Percentiles rank a stretch among this genome's conserved stretches.
These are phyloP conservation scores for Kalmanozyma brasiliensis DNA, from an alignment of 1,284 basidiomycete genomes.

Conservation along the genomic window DNA sequence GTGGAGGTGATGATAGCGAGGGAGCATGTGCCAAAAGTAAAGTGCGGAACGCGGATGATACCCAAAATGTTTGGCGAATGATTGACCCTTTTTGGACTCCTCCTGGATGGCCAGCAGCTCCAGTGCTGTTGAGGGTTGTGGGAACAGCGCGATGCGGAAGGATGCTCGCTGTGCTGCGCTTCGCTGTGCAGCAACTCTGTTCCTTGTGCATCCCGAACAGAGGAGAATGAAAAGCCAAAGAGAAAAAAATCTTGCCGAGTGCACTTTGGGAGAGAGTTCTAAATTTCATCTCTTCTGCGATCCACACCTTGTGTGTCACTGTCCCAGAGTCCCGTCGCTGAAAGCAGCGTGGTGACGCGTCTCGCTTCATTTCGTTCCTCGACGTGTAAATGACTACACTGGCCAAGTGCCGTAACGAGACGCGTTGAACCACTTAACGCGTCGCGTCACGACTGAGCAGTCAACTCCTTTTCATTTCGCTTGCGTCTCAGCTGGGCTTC, in stretches of 20 bases:
- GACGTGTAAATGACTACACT: constrained; percentile 24
- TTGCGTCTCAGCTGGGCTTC: background rate
- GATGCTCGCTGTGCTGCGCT: background rate
- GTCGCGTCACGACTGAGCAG: constrained; percentile 13
- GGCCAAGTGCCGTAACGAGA: constrained; percentile 12
- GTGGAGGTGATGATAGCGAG: constrained; percentile 43
- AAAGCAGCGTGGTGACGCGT: constrained; percentile 5
- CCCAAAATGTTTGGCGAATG: background rate
- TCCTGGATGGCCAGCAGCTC: too few relatives aligned
- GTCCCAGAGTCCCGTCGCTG: too few relatives aligned
- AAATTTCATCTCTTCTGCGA: background rate
- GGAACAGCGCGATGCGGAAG: constrained; percentile 5
- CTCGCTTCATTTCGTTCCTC: background rate
- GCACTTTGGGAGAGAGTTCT: constrained; percentile 5
- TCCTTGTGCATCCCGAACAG: constrained; percentile 4
- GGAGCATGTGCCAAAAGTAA: background rate
- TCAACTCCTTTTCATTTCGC: too few relatives aligned
- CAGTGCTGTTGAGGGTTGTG: too few relatives aligned
- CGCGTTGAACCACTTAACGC: constrained; percentile 14
- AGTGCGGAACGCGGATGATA: constrained; percentile 20
- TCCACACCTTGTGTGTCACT: constrained; percentile 8
- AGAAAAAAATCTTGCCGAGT: constrained; percentile 20
- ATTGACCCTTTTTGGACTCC: background rate
- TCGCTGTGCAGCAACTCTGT: constrained; percentile 5
- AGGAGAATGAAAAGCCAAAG: constrained; percentile 5